A percentile compares a stretch with the other conserved stretches of the same genome.
These are phyloP conservation scores for Sclerotinia minor DNA, from an alignment of 2,329 filamentous ascomycete genomes.

Conservation along the genomic window DNA sequence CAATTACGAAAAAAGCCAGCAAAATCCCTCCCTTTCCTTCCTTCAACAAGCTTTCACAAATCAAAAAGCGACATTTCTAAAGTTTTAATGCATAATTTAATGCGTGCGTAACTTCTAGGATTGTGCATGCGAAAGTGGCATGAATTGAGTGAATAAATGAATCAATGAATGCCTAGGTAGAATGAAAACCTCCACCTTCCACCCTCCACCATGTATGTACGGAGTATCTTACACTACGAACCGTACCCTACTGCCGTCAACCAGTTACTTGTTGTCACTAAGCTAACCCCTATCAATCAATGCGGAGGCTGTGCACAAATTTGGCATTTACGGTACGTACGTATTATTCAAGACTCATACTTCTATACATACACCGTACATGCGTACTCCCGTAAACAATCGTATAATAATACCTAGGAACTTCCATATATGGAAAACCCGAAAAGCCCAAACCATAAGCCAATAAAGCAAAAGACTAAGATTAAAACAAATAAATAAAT, in stretches of 20 bases:
- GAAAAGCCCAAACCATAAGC: neutral
- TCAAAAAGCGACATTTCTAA: no score
- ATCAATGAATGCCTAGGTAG: no score
- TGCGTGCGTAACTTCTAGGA: neutral
- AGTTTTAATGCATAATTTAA: no score
- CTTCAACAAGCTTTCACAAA: no score
- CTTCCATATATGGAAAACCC: neutral
- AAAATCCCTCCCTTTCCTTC: no score
- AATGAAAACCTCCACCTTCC: neutral
- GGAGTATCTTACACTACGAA: neutral
- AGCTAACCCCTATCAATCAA: neutral
- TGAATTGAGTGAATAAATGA: no score
- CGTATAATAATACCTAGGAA: neutral
- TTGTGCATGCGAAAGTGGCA: constrained; percentile 7
- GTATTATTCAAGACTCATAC: neutral
- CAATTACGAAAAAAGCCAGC: no score
- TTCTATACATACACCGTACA: no score
- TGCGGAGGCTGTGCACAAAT: no score
- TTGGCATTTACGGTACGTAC: no score
- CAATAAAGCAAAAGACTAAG: neutral
- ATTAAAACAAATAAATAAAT: neutral
- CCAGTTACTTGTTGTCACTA: neutral
- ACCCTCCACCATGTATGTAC: no score
- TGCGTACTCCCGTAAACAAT: neutral
- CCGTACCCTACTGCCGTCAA: neutral